Base-by-base conservation (phyloP, 805 yeast genomes). In the Candida endomychidarum region DNA sequence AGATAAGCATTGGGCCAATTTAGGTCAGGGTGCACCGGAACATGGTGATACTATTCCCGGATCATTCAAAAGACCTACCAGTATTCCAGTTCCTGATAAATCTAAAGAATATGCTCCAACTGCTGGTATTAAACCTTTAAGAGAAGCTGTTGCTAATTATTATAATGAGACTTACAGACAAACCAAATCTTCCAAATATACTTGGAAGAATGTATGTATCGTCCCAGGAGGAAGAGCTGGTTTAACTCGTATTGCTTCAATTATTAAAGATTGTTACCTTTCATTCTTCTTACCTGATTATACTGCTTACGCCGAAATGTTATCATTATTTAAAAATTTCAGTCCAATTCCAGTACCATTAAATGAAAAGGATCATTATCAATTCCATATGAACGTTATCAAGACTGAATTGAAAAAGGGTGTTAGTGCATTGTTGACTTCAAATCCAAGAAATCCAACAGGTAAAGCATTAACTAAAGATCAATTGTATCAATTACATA, bases 161-260 rank as follows among this genome's bases (percentile, higher is more conserved):
- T 78, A 78, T 61, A 78, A 78, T 51, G 77, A 65, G 28, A 69
- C 76, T 15, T 78, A 77, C 54, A 70, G 83, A 49, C 50, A 66
- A 42, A 70, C 67, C 37, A 66, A 62, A 51, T 47, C 54, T 15
- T 74, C 80, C n/a, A 70, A 78, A 56, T 78, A 78, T 53, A 76
- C 83, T 10, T 74, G 65, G 53, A 80, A 77, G 51, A 78, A 78
- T 51, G 83, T 78, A 23, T 78, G 81, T 52, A 67, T 78, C 48
- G 82, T 79, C 1, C 83, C 83, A 7, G 83, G 83, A 24, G 83
- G 83, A 2, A 62, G 83, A 49, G 81, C 82, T 16, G 83, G 83
- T 0, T 58, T 78, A 45, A 78, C 79, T 4, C 69, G 83, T 54
- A 78, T 78, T 46, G 83, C 83, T 12, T 75, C 83, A 11, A 75